Evolutionary conservation across 495 filamentous ascomycete genomes (phyloP).

Genomic region (Talaromyces nanjingensis): DNA sequence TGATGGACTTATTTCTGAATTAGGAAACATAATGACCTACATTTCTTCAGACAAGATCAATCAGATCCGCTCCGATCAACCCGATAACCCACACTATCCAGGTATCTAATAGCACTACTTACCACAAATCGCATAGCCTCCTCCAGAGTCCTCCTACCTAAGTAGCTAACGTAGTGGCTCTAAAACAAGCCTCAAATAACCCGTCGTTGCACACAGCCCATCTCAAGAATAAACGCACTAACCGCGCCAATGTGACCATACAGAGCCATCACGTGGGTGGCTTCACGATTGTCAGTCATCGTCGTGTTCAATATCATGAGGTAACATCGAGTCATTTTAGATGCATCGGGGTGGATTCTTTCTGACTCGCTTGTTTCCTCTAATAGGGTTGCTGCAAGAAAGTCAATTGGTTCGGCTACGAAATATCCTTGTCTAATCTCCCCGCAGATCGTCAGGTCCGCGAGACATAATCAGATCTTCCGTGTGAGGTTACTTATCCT

Average conservation of each 20-base stretch:
- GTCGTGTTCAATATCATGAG: background rate
- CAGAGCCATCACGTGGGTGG: background rate
- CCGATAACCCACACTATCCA: background rate
- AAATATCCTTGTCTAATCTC: background rate
- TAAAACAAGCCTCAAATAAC: background rate
- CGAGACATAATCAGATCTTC: background rate
- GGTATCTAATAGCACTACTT: background rate
- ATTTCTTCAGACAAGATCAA: background rate
- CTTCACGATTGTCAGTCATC: background rate
- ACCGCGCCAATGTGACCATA: background rate
- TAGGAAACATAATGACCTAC: too few species aligned
- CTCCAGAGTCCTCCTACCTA: background rate
- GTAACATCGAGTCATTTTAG: background rate
- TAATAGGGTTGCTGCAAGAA: background rate
- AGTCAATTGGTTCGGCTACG: background rate
- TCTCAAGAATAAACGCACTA: background rate
- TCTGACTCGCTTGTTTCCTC: background rate
- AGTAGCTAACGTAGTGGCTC: background rate
- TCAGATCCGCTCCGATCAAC: background rate
- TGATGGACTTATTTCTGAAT: too few species aligned
- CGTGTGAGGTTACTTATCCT: background rate
- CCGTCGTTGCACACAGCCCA: background rate
- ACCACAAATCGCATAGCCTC: background rate
- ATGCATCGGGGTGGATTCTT: background rate
- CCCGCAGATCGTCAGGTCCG: slow-evolving; percentile 2